phyloP scores from a whole-genome alignment of 805 yeast species.

The Lipomyces mesembrius region DNA sequence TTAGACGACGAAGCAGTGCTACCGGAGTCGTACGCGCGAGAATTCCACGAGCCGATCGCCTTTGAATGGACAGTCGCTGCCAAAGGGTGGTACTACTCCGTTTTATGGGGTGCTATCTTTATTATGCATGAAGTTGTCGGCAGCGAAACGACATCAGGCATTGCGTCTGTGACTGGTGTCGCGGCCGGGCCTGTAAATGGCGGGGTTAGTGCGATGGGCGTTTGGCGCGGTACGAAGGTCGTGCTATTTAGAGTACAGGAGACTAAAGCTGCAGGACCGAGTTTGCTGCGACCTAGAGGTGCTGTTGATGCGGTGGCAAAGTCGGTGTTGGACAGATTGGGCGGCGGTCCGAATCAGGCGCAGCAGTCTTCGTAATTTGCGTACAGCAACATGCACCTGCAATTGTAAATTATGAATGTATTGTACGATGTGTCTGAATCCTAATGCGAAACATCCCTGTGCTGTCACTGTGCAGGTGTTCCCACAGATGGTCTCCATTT shows the following conservation, averaged over 20 bases:
- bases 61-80: conserved; percentile 68
- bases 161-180: conserved; percentile 10
- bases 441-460: too few relatives aligned
- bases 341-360: background rate
- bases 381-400: too few relatives aligned
- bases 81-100: conserved; percentile 75
- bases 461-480: too few relatives aligned
- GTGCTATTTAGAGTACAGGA: conserved; percentile 56
- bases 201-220: conserved; percentile 14
- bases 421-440: too few relatives aligned
- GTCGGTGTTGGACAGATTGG: conserved; percentile 54
- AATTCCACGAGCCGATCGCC: conserved; percentile 46
- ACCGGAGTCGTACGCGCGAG: conserved; percentile 23
- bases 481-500: too few relatives aligned
- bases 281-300: conserved; percentile 49
- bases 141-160: conserved; percentile 17
- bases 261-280: conserved; percentile 50
- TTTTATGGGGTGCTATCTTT: conserved; percentile 65
- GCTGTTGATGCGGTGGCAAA: conserved; percentile 57
- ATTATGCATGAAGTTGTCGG: conserved; percentile 31
- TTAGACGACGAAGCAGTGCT: conserved; percentile 32
- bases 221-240: conserved; percentile 43
- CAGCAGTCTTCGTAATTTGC: background rate
- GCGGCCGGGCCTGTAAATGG: conserved; percentile 5
- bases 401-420: too few relatives aligned